Percentiles rank a stretch among this genome's conserved stretches.
These are phyloP conservation scores for Tolypocladium cylindrosporum DNA, from an alignment of 2,329 filamentous ascomycete genomes.

Conservation along the genomic window DNA sequence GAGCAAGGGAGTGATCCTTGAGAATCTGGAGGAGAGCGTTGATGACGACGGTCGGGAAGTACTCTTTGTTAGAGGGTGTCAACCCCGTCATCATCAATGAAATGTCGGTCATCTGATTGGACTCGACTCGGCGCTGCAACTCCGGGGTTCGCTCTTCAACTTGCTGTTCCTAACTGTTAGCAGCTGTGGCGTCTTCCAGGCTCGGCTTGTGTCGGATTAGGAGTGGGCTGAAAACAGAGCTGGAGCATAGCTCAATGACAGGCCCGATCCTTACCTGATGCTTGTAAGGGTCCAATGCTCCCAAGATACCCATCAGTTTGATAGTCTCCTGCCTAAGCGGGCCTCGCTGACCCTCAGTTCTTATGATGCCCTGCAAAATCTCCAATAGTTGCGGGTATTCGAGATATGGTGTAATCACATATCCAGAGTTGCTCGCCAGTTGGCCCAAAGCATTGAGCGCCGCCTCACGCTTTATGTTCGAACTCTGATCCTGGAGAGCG, in stretches of 20 bases:
- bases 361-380: constrained; percentile 87
- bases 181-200: not conserved
- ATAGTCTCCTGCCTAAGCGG: constrained; percentile 87
- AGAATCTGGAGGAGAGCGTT: constrained; percentile 88
- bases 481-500: constrained; percentile 87
- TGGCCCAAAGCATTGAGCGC: constrained; percentile 86
- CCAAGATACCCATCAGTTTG: constrained; percentile 89
- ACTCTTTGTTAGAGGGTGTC: constrained; percentile 94
- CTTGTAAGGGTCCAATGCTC: constrained; percentile 91
- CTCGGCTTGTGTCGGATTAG: no score
- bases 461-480: constrained; percentile 80
- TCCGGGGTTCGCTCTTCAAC: constrained; percentile 85
- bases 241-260: not conserved
- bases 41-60: constrained; percentile 96
- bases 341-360: constrained; percentile 76
- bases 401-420: constrained; percentile 91
- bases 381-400: constrained; percentile 92
- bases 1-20: constrained; percentile 78
- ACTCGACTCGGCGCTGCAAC: constrained; percentile 56
- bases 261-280: constrained; percentile 51
- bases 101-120: constrained; percentile 73
- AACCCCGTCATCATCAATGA: constrained; percentile 96
- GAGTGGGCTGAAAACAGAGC: not conserved
- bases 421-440: constrained; percentile 89
- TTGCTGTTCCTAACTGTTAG: constrained; percentile 34